Conservation (phyloP, 2,329 filamentous ascomycete genomes). For the Fusarium bulbicola region DNA sequence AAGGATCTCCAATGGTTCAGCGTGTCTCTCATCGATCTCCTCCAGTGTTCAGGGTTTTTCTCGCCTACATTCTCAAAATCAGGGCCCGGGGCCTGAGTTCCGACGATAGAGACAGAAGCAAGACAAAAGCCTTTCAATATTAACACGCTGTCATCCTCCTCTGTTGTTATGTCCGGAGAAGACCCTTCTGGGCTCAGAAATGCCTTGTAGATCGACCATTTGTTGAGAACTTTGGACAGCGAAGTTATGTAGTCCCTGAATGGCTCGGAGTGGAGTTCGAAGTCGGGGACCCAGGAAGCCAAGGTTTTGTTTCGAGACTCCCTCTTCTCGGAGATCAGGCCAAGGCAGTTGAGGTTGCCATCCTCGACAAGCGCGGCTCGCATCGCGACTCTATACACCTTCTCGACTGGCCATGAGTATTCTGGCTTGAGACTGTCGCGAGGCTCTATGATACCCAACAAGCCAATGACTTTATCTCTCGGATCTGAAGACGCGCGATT, state of each 20-base stretch:
- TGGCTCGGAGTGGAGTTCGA: neutral
- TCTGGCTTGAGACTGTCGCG: neutral
- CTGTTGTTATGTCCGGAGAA: neutral
- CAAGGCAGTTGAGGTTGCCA: neutral
- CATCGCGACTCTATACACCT: constrained; percentile 5
- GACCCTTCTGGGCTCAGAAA: neutral
- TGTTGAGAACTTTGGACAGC: neutral
- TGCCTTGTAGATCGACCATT: neutral
- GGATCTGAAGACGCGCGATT: neutral
- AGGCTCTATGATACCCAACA: neutral
- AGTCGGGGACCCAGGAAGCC: constrained; percentile 1
- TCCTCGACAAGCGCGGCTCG: neutral
- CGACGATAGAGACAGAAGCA: neutral
- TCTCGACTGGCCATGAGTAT: constrained; percentile 12
- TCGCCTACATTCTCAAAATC: neutral
- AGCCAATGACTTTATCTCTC: constrained; percentile 1
- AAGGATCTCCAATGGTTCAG: neutral
- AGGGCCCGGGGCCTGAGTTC: neutral
- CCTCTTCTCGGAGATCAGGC: neutral
- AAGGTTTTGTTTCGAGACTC: neutral
- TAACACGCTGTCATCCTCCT: neutral
- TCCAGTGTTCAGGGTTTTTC: neutral
- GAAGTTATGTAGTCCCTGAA: neutral
- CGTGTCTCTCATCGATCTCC: neutral
- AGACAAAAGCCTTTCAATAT: neutral